Base-by-base conservation (phyloP, 441 rosid genomes). In the Eutrema salsugineum region DNA sequence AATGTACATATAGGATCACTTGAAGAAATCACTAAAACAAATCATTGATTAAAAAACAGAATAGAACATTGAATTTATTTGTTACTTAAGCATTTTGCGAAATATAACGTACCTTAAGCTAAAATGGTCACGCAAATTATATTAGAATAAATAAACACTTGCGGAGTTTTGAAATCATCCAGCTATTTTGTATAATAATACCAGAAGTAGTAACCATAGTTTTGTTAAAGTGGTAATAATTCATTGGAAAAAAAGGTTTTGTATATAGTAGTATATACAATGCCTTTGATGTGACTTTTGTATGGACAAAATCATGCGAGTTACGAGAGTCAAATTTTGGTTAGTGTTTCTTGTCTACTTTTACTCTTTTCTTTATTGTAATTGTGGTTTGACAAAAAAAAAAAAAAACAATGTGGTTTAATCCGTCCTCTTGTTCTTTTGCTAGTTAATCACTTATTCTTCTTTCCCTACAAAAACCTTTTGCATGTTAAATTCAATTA, bases 251-350 rank as follows among this genome's bases (percentile, higher is more conserved):
- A 42, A 2, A 2, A 3, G 5, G 10, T 44, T 56, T 22, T 56
- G n/a, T 57, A 36, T 58, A 48, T 28, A 46, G 0, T 15, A 8
- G 4, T 7, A 17, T 44, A 47, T 38, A 22, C 47, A 16, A 16
- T 61, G 53, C 35, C 17, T 61, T 50, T 49, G 68, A 71, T 61
- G 61, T 71, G 61, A 71, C 68, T 39, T 50, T 71, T 71, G 33
- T 17, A 71, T 28, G 75, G 75, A 71, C 68, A 71, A 71, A 24
- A 71, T 50, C 75, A 71, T 60, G 75, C 68, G 61, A 71, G 65
- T 70, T 60, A 61, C 75, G 50, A 70, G 36, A 70, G 74, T 58
- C 74, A 70, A 70, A 70, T 36, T 57, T 57, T 68, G 47, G 73
- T 68, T 57, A 68, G 66, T 59, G 40, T 69, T 70, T 70, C 74